Evolutionary conservation across 148 eudicot species (phyloP).

Genomic region (Rhododendron williamsianum): DNA sequence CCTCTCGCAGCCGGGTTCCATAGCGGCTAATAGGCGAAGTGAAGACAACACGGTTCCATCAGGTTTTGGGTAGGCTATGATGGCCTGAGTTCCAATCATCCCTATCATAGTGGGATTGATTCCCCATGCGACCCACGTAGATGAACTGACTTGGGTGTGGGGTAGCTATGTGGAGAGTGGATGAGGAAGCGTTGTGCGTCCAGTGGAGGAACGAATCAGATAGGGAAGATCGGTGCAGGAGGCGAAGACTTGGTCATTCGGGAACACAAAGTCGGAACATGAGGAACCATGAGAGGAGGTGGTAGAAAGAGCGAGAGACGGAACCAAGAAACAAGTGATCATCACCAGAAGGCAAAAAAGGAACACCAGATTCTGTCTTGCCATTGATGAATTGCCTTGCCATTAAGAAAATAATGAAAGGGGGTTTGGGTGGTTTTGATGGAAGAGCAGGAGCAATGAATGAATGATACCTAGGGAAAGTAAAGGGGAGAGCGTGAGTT

Average conservation of each 20-base stretch:
- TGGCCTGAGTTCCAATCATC: background rate
- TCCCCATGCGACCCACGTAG: conserved; percentile 17
- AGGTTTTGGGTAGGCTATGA: background rate
- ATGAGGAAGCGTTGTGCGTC: conserved; percentile 20
- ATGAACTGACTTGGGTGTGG: conserved; percentile 4
- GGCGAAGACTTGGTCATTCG: conserved; percentile 1
- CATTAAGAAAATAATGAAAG: background rate
- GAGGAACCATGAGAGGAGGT: background rate
- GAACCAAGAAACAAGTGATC: background rate
- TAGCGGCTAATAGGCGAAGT: background rate
- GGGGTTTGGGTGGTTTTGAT: background rate
- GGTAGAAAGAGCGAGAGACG: background rate
- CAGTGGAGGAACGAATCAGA: conserved; percentile 25
- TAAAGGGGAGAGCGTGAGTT: background rate
- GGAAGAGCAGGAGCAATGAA: background rate
- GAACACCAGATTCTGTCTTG: background rate
- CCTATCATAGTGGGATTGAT: conserved; percentile 8
- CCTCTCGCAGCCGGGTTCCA: background rate
- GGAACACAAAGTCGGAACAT: conserved; percentile 14
- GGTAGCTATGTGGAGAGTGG: conserved; percentile 24
- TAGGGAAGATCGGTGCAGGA: conserved; percentile 16
- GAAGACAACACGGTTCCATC: background rate
- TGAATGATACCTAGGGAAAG: background rate
- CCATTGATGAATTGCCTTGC: background rate
- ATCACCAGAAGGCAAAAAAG: background rate